phyloP scores from a whole-genome alignment of 2,329 filamentous ascomycete genomes.

The Akanthomyces uredinophilus region DNA sequence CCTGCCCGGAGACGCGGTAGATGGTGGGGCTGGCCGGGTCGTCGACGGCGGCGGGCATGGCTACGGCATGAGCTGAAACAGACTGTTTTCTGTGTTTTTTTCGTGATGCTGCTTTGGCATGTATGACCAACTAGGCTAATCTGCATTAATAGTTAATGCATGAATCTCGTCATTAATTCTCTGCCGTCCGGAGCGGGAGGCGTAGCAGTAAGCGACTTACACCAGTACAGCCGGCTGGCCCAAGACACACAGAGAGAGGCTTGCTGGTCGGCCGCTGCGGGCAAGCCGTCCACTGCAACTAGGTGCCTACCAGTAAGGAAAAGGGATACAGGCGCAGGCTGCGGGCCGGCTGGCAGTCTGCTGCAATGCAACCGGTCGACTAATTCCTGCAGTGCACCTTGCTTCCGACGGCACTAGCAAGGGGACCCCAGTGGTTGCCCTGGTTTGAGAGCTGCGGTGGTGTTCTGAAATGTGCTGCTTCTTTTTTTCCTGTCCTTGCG shows the following conservation, averaged over 20 bases:
- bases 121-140: neutral
- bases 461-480: slow-evolving; percentile 15
- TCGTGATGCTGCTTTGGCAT: neutral
- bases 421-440: neutral
- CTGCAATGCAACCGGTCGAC: neutral
- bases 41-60: slow-evolving; percentile 74
- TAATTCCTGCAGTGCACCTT: neutral
- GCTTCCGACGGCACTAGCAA: neutral
- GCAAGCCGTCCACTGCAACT: neutral
- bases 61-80: slow-evolving; percentile 18
- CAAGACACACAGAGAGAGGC: neutral
- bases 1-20: slow-evolving; percentile 61
- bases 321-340: neutral
- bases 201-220: slow-evolving; percentile 4
- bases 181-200: neutral
- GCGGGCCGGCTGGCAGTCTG: neutral
- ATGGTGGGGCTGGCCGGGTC: slow-evolving; percentile 68
- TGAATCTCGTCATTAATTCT: neutral
- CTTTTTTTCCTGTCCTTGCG: neutral
- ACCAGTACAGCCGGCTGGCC: neutral
- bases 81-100: neutral
- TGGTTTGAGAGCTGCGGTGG: slow-evolving; percentile 14
- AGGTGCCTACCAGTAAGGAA: neutral
- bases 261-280: neutral
- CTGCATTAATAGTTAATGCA: neutral